Base-by-base conservation (phyloP, 2,329 filamentous ascomycete genomes). In the Ceratocystis variospora region DNA sequence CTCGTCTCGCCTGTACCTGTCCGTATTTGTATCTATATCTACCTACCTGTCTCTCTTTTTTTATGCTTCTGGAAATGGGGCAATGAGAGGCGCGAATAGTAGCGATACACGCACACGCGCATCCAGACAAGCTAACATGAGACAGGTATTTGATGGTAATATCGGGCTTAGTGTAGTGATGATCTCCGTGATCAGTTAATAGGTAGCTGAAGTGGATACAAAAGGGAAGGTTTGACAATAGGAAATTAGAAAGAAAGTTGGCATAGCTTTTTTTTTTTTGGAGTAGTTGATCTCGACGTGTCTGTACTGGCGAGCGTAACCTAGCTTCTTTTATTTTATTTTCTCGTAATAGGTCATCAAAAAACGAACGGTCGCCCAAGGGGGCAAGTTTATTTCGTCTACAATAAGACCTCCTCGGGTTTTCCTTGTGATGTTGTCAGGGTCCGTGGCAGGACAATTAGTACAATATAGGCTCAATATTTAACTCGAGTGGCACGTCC, bases 401-500 rank as follows among this genome's bases (percentile, higher is more conserved):
- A 59, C 55, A 41, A 37, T 59, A 37, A n/a, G 25, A 59, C 55
- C 25, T 19, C 31, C 17, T 37, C 12, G 28, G 55, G 28, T n/a
- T 37, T 59, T 37, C 31, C 33, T 33, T n/a, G n/a, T 59, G 17
- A 31, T n/a, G 15, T n/a, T n/a, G 55, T 37, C 25, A 59, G 15
- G 55, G 31, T 25, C 37, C 19, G 33, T 59, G 19, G 5, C 55
- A 59, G 33, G 28, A 59, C 55, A 59, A 33, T 41, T 59, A 19
- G 55, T 15, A 19, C 28, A 59, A 59, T 59, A 59, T 59, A 59
- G 55, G 15, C 55, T 59, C 31, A 31, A 59, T 59, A 59, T 59
- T 59, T 59, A 31, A 37, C 55, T 59, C 55, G 33, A 12, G 17
- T 59, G 55, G 55, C 55, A 33, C 31, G 55, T 33, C 19, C 15